Evolutionary conservation across 2,329 filamentous ascomycete genomes (phyloP).

Genomic region (Endothia cerciana): DNA sequence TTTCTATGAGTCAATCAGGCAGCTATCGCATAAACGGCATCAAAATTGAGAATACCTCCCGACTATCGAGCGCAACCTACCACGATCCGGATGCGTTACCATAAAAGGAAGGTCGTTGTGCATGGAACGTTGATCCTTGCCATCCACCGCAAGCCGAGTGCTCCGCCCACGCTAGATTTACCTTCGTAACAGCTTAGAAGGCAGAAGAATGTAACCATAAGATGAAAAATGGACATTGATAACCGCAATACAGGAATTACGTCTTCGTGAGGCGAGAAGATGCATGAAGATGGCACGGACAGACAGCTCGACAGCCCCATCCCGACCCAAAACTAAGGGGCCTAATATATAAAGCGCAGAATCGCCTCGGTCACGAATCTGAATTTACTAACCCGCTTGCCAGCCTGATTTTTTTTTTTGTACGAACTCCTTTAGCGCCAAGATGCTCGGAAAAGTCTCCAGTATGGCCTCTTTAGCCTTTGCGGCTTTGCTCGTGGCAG

Average conservation of each 20-base stretch:
- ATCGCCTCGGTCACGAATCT: not conserved
- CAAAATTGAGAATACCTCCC: not conserved
- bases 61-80: not conserved
- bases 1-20: not conserved
- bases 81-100: not conserved
- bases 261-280: constrained; percentile 3
- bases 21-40: not conserved
- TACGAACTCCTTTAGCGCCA: not conserved
- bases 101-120: constrained; percentile 1
- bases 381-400: not conserved
- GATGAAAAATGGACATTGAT: not conserved
- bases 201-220: constrained; percentile 1
- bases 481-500: not conserved
- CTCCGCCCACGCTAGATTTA: too few species aligned
- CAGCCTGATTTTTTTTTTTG: not conserved
- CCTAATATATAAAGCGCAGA: not conserved
- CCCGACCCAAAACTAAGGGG: not conserved
- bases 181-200: too few species aligned
- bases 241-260: not conserved
- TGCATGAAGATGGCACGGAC: constrained; percentile 4
- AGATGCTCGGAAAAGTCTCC: not conserved
- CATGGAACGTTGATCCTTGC: not conserved
- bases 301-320: too few species aligned
- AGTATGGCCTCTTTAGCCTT: not conserved
- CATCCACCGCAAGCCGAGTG: not conserved